These are phyloP conservation scores for Chrysoporthe deuterocubensis DNA, from an alignment of 2,329 filamentous ascomycete species.

Conservation along the genomic window DNA sequence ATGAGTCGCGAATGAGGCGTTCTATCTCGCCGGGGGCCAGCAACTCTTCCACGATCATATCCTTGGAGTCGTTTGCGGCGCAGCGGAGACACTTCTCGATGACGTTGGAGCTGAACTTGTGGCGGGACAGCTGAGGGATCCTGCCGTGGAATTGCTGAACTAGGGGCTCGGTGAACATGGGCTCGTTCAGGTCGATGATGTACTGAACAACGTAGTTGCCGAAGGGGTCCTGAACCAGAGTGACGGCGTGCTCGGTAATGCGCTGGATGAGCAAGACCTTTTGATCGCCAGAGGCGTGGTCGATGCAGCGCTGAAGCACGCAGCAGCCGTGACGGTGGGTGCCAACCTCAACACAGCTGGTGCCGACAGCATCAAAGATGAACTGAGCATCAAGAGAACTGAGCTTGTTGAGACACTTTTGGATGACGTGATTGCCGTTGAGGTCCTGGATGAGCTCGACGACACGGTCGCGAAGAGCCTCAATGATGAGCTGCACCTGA, in stretches of 20 bases:
- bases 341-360: conserved; percentile 84
- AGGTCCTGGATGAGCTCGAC: conserved; percentile 96
- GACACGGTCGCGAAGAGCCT: conserved; percentile 80
- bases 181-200: conserved; percentile 91
- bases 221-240: conserved; percentile 93
- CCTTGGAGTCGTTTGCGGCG: conserved; percentile 73
- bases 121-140: conserved; percentile 77
- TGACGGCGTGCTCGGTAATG: conserved; percentile 87
- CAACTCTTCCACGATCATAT: conserved; percentile 85
- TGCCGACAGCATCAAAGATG: conserved; percentile 93
- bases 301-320: conserved; percentile 96
- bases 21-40: conserved; percentile 76
- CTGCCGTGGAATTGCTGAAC: conserved; percentile 78
- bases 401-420: conserved; percentile 97
- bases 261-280: conserved; percentile 83
- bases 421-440: conserved; percentile 98
- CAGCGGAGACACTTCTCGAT: conserved; percentile 96
- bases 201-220: conserved; percentile 99
- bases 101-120: conserved; percentile 99
- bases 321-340: conserved; percentile 98
- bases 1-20: conserved; percentile 86
- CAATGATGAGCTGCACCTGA: conserved; percentile 86
- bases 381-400: conserved; percentile 85
- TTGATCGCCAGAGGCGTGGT: conserved; percentile 89
- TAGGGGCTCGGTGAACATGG: conserved; percentile 84